Conservation (phyloP, 2,329 filamentous ascomycete species). For the Arthroderma uncinatum region DNA sequence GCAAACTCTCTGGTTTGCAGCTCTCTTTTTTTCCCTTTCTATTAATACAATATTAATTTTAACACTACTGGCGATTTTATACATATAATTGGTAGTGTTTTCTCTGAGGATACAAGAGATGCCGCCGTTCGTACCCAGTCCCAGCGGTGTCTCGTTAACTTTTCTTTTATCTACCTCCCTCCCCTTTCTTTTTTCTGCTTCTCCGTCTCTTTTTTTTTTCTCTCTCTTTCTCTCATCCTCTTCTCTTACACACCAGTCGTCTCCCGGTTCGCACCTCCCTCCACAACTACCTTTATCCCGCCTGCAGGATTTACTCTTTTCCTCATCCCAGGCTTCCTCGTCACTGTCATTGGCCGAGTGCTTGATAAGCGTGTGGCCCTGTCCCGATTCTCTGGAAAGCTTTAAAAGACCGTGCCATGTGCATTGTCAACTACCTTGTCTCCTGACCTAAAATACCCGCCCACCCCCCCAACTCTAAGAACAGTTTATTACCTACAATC, state of each 20-base stretch:
- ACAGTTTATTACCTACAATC: slow-evolving; percentile 3
- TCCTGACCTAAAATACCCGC: slow-evolving; percentile 7
- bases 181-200: slow-evolving; percentile 4
- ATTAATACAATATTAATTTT: not conserved
- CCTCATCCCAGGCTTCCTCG: not conserved
- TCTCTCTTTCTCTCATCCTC: not conserved
- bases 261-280: not conserved
- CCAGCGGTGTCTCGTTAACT: not conserved
- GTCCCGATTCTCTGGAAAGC: slow-evolving; percentile 17
- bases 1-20: slow-evolving; percentile 5
- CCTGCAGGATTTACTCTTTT: not conserved
- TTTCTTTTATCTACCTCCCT: not conserved
- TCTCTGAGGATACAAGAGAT: not conserved
- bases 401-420: slow-evolving; percentile 17
- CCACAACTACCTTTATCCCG: not conserved
- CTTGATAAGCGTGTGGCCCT: slow-evolving; percentile 12
- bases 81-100: not conserved
- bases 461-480: not conserved
- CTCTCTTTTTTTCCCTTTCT: not conserved
- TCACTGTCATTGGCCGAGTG: slow-evolving; percentile 3
- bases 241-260: not conserved
- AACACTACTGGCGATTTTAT: not conserved
- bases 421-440: slow-evolving; percentile 6
- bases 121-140: slow-evolving; percentile 1
- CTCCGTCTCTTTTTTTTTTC: not conserved